Conservation (phyloP, 202 grass and related monocot species). For the Musa balbisiana region DNA sequence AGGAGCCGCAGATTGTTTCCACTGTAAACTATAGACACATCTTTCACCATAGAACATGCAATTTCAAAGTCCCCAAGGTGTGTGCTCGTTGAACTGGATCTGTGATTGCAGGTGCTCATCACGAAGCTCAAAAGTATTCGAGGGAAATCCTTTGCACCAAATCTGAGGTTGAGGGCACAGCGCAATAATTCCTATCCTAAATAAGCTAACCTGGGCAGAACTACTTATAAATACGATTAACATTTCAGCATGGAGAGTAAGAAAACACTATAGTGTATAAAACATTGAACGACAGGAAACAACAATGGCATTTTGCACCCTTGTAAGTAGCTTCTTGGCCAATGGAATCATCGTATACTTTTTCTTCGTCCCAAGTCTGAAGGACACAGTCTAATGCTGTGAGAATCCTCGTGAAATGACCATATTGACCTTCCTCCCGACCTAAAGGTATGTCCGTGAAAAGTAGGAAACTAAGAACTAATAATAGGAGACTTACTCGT, state of each 20-base stretch:
- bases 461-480: no score
- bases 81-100: not conserved
- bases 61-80: not conserved
- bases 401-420: no score
- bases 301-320: not conserved
- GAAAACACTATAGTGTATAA: not conserved
- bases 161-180: not conserved
- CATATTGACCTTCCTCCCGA: no score
- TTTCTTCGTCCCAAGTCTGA: not conserved
- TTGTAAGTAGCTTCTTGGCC: not conserved
- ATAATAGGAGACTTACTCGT: not conserved
- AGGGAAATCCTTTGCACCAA: not conserved
- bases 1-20: no score
- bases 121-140: not conserved
- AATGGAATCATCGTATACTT: not conserved
- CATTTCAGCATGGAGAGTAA: not conserved
- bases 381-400: no score
- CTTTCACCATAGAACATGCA: no score
- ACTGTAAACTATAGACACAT: no score
- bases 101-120: not conserved
- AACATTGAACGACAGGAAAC: not conserved
- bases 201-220: not conserved
- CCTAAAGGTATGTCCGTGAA: no score
- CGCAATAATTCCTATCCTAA: not conserved
- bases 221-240: not conserved